phyloP scores from a whole-genome alignment of 2,329 filamentous ascomycete genomes.

The Cercospora zeae-maydis region DNA sequence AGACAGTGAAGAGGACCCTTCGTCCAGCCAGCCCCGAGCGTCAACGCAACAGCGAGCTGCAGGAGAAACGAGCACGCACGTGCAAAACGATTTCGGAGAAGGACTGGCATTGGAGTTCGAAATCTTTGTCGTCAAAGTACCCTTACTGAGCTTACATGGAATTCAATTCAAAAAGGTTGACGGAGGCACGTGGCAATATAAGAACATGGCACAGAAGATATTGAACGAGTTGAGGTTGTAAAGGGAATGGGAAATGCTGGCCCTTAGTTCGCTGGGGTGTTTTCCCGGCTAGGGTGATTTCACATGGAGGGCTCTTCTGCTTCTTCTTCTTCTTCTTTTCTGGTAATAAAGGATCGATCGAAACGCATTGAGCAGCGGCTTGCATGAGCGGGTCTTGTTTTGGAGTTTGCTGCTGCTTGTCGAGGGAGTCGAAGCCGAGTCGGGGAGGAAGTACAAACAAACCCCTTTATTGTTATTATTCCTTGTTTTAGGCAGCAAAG shows the following conservation, averaged over 20 bases:
- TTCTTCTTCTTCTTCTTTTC: background rate
- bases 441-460: background rate
- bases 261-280: background rate
- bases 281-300: background rate
- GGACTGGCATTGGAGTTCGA: slow-evolving; percentile 87
- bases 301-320: background rate
- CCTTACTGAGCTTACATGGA: slow-evolving; percentile 84
- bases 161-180: slow-evolving; percentile 97
- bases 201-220: slow-evolving; percentile 96
- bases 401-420: background rate
- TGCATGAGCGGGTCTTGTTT: background rate
- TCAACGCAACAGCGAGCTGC: slow-evolving; percentile 47
- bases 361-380: background rate
- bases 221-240: slow-evolving; percentile 78
- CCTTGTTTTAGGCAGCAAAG: background rate
- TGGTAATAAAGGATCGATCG: slow-evolving; percentile 1
- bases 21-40: slow-evolving; percentile 33
- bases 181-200: slow-evolving; percentile 97
- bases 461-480: background rate
- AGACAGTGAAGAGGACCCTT: slow-evolving; percentile 32
- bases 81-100: slow-evolving; percentile 82
- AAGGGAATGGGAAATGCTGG: background rate
- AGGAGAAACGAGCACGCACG: slow-evolving; percentile 87
- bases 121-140: slow-evolving; percentile 96
- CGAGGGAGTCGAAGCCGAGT: background rate